Conservation (phyloP, 305 asterid species). For the Fraxinus sp. region DNA sequence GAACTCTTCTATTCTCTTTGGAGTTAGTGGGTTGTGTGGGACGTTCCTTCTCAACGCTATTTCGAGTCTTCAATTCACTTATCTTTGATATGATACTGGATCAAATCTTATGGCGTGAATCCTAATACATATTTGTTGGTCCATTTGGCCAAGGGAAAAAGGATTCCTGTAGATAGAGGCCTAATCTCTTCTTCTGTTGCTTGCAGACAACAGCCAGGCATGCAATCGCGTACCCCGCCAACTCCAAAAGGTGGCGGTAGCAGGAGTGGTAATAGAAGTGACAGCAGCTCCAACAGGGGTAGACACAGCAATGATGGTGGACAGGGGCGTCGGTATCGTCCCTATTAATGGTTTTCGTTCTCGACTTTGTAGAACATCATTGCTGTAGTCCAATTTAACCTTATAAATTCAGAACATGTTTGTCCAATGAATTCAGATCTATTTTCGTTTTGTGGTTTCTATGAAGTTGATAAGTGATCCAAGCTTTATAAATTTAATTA, state of each 20-base stretch:
- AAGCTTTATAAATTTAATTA: background rate
- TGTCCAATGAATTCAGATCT: background rate
- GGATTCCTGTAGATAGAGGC: background rate
- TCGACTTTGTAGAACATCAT: background rate
- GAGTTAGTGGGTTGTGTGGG: background rate
- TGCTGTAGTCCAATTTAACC: background rate
- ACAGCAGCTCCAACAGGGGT: slow-evolving; percentile 38
- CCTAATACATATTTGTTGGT: background rate
- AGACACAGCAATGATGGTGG: slow-evolving; percentile 38
- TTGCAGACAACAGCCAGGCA: slow-evolving; percentile 53
- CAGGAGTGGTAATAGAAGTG: slow-evolving; percentile 23
- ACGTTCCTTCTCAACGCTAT: background rate
- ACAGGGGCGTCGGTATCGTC: slow-evolving; percentile 22
- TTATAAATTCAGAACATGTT: background rate
- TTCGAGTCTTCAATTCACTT: background rate
- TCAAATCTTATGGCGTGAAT: background rate
- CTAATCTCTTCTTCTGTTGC: background rate
- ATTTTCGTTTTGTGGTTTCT: background rate
- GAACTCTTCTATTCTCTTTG: background rate
- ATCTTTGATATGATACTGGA: background rate
- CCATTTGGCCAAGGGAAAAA: background rate
- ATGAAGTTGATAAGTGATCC: background rate
- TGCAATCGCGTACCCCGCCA: slow-evolving; percentile 35
- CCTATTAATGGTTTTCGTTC: background rate
- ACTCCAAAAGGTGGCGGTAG: slow-evolving; percentile 38